Base-by-base conservation (phyloP, 441 rosid species). In the Rhodomyrtus psidioides region DNA sequence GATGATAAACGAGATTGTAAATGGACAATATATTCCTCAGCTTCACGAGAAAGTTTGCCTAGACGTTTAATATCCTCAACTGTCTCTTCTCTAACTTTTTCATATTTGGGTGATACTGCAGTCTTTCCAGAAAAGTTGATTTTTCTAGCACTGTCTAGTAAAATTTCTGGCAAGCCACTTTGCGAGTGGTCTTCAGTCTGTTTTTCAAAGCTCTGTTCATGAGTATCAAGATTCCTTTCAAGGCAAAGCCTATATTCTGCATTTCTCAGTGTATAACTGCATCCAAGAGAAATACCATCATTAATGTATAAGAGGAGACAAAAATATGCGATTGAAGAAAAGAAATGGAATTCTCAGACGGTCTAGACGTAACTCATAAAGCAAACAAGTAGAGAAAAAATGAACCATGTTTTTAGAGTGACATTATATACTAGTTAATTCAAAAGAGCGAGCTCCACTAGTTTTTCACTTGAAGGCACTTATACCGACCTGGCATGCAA, bases 221-320 rank as follows among this genome's bases (percentile, higher is more conserved):
- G 58, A 55, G 89, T 89, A 89, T 92, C 95, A 79, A 95, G 93
- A 91, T 93, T 97, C 79, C 92, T 92, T 75, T 95, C 98, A 86
- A 97, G 98, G 89, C 92, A 97, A 91, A 97, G 98, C 88, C 96
- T 93, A 86, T 95, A 93, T 60, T 96, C 98, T 60, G 99, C 99
- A 89, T 96, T 96, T 86, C 95, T 85, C 90, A 96, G 88, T 16
- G 99, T 96, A 88, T 96, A 96, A 86, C 98, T 95, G 88, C 86
- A 91, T 82, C 39, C 75, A 91, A 86, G 79, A 83, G 83, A 54
- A 57, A 85, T 65, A 17, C 7, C 19, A 87, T 55, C 51, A 70
- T 13, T 34, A 39, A 39, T 70, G n/a, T 2, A 21, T 21, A 39
- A 39, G 51, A 70, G 79, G 49, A 39, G 79, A 70, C 49, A 12